These are phyloP conservation scores for Penicillium sp. DNA, from an alignment of 2,329 filamentous ascomycete genomes.

Conservation along the genomic window DNA sequence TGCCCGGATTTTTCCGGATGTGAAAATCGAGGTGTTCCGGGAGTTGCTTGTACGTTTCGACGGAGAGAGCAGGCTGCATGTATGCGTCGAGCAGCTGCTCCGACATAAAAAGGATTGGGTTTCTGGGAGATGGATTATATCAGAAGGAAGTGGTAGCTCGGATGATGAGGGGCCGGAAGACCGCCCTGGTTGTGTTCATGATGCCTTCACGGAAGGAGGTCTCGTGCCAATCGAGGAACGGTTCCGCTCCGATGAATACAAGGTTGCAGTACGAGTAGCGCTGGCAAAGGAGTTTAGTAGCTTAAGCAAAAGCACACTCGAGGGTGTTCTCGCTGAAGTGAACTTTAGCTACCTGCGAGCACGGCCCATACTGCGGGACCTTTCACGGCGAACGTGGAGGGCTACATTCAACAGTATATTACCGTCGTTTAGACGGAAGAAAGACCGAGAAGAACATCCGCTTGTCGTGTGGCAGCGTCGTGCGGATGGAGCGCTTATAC, in stretches of 20 bases:
- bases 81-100: slow-evolving; percentile 49
- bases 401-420: slow-evolving; percentile 45
- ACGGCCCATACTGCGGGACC: slow-evolving; percentile 43
- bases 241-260: slow-evolving; percentile 47
- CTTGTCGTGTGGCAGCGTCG: slow-evolving; percentile 41
- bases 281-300: slow-evolving; percentile 45
- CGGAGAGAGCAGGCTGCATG: slow-evolving; percentile 46
- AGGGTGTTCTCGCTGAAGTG: slow-evolving; percentile 49
- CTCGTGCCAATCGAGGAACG: slow-evolving; percentile 42
- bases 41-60: slow-evolving; percentile 49
- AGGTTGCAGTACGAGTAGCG: slow-evolving; percentile 38
- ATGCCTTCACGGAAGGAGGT: slow-evolving; percentile 14
- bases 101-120: slow-evolving; percentile 50
- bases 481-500: slow-evolving; percentile 31
- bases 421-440: slow-evolving; percentile 43
- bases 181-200: neutral
- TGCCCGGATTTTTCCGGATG: slow-evolving; percentile 46
- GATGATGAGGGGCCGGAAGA: slow-evolving; percentile 5
- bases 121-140: slow-evolving; percentile 46
- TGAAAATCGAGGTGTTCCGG: slow-evolving; percentile 49
- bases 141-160: slow-evolving; percentile 17
- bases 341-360: slow-evolving; percentile 49
- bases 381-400: slow-evolving; percentile 48
- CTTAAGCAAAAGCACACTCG: slow-evolving; percentile 45
- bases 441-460: slow-evolving; percentile 41